A percentile compares a stretch with the other conserved stretches of the same genome.
These are phyloP conservation scores for Pseudogymnoascus pannorum DNA, from an alignment of 2,329 filamentous ascomycete genomes.

Conservation along the genomic window DNA sequence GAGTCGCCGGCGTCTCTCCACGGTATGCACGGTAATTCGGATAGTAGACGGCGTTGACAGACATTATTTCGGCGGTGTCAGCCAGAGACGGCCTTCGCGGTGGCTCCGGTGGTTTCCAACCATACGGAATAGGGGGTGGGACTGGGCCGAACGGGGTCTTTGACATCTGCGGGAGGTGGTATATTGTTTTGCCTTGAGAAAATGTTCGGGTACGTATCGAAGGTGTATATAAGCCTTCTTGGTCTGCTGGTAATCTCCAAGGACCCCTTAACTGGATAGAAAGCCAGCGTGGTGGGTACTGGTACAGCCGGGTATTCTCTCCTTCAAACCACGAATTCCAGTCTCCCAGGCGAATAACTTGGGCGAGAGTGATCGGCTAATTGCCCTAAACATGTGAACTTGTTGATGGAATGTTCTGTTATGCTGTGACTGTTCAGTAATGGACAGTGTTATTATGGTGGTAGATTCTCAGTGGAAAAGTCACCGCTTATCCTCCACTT, in stretches of 20 bases:
- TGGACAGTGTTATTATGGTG: neutral
- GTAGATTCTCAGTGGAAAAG: neutral
- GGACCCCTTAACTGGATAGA: neutral
- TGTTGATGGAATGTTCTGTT: neutral
- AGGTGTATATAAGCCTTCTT: slow-evolving; percentile 3
- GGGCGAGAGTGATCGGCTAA: slow-evolving; percentile 5
- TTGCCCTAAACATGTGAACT: slow-evolving; percentile 2
- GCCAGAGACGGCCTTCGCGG: slow-evolving; percentile 26
- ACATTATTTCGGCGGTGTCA: slow-evolving; percentile 41
- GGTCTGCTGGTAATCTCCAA: neutral
- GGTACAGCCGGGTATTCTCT: neutral
- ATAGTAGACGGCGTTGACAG: slow-evolving; percentile 74
- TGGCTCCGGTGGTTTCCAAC: slow-evolving; percentile 19
- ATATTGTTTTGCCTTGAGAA: neutral
- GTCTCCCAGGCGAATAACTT: slow-evolving; percentile 8
- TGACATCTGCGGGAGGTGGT: slow-evolving; percentile 17
- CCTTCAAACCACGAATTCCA: neutral
- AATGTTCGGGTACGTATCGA: neutral
- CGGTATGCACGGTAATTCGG: slow-evolving; percentile 71
- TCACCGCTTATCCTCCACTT: slow-evolving; percentile 1
- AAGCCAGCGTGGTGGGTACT: neutral
- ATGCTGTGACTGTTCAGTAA: slow-evolving; percentile 4
- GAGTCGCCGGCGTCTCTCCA: slow-evolving; percentile 62
- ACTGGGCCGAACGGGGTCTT: slow-evolving; percentile 19
- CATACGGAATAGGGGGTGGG: slow-evolving; percentile 23